These are phyloP conservation scores for Decorospora gaudefroyi DNA, from an alignment of 2,329 filamentous ascomycete species.

Conservation along the genomic window DNA sequence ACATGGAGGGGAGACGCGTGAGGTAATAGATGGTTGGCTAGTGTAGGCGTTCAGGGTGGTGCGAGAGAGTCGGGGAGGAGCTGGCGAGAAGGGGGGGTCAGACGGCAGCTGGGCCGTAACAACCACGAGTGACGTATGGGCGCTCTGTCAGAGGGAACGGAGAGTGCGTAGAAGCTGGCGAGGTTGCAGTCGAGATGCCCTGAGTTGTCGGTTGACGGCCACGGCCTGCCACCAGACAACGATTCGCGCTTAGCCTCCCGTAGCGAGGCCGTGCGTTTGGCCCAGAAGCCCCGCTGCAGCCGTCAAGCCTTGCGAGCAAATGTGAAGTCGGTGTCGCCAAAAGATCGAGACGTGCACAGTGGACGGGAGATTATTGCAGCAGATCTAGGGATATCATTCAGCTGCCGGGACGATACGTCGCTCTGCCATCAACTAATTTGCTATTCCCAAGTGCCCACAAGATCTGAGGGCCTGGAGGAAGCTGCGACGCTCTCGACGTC, in stretches of 20 bases:
- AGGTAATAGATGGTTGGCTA: constrained; percentile 33
- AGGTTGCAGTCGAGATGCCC: constrained; percentile 28
- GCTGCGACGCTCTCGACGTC: too few relatives aligned
- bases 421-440: too few relatives aligned
- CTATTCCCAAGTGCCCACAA: too few relatives aligned
- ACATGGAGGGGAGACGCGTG: constrained; percentile 39
- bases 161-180: constrained; percentile 13
- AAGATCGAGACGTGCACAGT: background rate
- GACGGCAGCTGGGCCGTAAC: constrained; percentile 29
- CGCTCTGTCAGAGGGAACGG: constrained; percentile 16
- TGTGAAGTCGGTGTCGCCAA: background rate
- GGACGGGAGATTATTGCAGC: too few relatives aligned
- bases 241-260: constrained; percentile 26
- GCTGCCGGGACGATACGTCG: too few relatives aligned
- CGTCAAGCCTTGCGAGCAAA: too few relatives aligned
- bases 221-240: constrained; percentile 26
- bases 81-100: constrained; percentile 28
- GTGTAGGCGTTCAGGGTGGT: constrained; percentile 33
- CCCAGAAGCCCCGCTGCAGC: constrained; percentile 12
- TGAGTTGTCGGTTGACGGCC: constrained; percentile 29
- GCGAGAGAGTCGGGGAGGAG: constrained; percentile 32
- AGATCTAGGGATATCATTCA: too few relatives aligned
- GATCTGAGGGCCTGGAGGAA: too few relatives aligned
- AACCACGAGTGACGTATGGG: constrained; percentile 25
- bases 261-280: constrained; percentile 26